Evolutionary conservation across 805 yeast species (phyloP).

Genomic region (Wickerhamomyces hampshirensis): DNA sequence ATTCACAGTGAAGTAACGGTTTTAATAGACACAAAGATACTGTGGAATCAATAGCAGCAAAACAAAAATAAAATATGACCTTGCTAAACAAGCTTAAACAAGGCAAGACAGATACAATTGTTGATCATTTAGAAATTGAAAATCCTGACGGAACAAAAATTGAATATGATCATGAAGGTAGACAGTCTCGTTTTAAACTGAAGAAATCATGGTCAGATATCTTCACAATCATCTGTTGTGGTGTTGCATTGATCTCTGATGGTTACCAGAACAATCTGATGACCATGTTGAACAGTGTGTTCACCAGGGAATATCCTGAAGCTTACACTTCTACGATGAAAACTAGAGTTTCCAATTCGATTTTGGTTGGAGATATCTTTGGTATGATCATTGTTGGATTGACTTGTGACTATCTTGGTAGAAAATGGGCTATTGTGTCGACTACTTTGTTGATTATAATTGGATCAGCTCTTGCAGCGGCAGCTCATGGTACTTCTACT

Average conservation of each 20-base stretch:
- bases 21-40: too few species aligned
- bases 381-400: slow-evolving; percentile 68
- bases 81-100: background rate
- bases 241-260: slow-evolving; percentile 72
- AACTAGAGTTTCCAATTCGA: slow-evolving; percentile 65
- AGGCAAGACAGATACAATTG: background rate
- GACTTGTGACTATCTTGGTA: slow-evolving; percentile 59
- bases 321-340: slow-evolving; percentile 41
- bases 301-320: slow-evolving; percentile 37
- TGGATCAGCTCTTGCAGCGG: slow-evolving; percentile 65
- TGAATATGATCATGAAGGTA: slow-evolving; percentile 18
- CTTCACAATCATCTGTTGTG: slow-evolving; percentile 51
- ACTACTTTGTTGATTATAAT: slow-evolving; percentile 58
- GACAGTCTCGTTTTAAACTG: slow-evolving; percentile 18
- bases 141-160: slow-evolving; percentile 1
- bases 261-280: slow-evolving; percentile 74
- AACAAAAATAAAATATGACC: too few species aligned
- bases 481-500: slow-evolving; percentile 55
- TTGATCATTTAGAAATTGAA: background rate
- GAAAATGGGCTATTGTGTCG: slow-evolving; percentile 65
- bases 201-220: slow-evolving; percentile 31
- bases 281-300: slow-evolving; percentile 62
- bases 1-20: too few species aligned
- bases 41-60: too few species aligned
- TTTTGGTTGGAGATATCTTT: slow-evolving; percentile 63